Percentiles rank a stretch among this genome's conserved stretches.
Evolutionary conservation across 2,329 filamentous ascomycete genomes (phyloP).

Genomic region (Alternaria conjuncta): DNA sequence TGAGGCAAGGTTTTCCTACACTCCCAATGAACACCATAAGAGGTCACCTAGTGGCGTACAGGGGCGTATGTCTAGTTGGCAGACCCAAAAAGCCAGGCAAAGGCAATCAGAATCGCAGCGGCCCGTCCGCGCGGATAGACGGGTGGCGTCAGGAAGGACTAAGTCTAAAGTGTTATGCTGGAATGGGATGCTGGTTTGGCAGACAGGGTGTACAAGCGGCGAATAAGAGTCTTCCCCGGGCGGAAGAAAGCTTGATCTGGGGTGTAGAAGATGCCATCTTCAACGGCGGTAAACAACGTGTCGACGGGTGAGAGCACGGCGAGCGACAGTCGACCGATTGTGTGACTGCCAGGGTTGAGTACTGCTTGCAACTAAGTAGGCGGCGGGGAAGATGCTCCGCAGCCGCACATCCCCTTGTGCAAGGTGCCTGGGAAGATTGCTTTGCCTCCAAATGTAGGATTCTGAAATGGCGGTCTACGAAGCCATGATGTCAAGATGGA

Average conservation of each 20-base stretch:
- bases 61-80: constrained; percentile 31
- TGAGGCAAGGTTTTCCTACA: constrained; percentile 9
- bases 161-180: constrained; percentile 28
- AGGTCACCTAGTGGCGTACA: constrained; percentile 22
- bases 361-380: constrained; percentile 11
- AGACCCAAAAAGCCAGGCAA: constrained; percentile 28
- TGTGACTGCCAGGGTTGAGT: constrained; percentile 27
- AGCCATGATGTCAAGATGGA: constrained; percentile 16
- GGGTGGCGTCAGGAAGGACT: constrained; percentile 35
- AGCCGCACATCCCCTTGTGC: constrained; percentile 13
- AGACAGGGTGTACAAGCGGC: constrained; percentile 26
- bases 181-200: constrained; percentile 34
- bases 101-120: constrained; percentile 42
- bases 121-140: constrained; percentile 46
- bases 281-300: constrained; percentile 35
- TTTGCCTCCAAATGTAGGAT: constrained; percentile 15
- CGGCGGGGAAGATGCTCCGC: constrained; percentile 22
- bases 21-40: constrained; percentile 1
- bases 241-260: constrained; percentile 8
- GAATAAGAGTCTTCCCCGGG: constrained; percentile 21
- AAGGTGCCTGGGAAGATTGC: constrained; percentile 19
- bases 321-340: constrained; percentile 18
- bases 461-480: constrained; percentile 39
- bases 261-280: constrained; percentile 13
- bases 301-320: constrained; percentile 22